A percentile compares a stretch with the other conserved stretches of the same genome.
These are phyloP conservation scores for Myrica gale DNA, from an alignment of 306 rosid genomes.

Conservation along the genomic window DNA sequence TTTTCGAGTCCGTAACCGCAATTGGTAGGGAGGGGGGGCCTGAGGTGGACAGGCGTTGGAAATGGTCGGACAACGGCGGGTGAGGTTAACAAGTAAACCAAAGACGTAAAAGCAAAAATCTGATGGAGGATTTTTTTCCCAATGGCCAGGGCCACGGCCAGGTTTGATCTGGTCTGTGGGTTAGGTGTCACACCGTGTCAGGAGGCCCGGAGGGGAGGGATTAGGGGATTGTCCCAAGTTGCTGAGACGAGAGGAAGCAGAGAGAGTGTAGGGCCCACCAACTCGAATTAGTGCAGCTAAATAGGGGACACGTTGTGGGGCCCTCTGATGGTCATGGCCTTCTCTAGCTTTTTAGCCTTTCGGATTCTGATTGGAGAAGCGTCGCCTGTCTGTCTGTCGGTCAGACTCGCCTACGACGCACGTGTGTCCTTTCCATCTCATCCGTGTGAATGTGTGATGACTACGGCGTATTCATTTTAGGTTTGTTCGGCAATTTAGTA, in stretches of 20 bases:
- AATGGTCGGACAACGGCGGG: neutral
- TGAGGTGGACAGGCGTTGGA: constrained; percentile 8
- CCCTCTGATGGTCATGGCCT: constrained; percentile 21
- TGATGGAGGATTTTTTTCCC: neutral
- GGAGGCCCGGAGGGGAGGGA: constrained; percentile 4
- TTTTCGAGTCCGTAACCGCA: constrained; percentile 28
- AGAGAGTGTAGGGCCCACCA: constrained; percentile 35
- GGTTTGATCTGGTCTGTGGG: constrained; percentile 37
- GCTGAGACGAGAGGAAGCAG: constrained; percentile 51
- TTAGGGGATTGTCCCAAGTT: constrained; percentile 25
- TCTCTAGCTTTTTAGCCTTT: too few relatives aligned
- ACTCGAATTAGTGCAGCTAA: constrained; percentile 31
- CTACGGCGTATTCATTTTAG: too few relatives aligned
- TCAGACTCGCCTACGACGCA: too few relatives aligned
- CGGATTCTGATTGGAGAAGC: neutral
- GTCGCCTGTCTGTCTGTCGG: neutral
- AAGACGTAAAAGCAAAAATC: neutral
- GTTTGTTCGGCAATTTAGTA: too few relatives aligned
- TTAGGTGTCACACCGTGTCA: constrained; percentile 55
- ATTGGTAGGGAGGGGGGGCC: neutral
- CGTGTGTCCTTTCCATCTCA: too few relatives aligned
- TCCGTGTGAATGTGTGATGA: too few relatives aligned
- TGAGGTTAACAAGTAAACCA: neutral
- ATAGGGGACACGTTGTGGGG: constrained; percentile 32
- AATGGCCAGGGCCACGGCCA: neutral